phyloP scores from a whole-genome alignment of 78 protist species.

The Diacronema lutheri region DNA sequence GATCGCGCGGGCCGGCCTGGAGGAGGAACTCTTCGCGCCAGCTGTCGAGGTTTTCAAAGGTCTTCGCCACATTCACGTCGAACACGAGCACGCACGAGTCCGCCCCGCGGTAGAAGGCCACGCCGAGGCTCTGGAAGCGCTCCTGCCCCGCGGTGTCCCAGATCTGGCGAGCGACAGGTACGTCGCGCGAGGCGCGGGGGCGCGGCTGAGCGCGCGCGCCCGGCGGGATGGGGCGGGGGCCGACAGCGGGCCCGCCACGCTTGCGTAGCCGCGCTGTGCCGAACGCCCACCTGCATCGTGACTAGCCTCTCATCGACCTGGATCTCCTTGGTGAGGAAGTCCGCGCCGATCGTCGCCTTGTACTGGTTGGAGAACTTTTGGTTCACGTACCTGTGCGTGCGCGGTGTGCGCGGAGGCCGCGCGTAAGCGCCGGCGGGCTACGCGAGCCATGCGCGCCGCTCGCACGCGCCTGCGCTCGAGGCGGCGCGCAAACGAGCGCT shows the following conservation, averaged over 20 bases:
- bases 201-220: too few relatives aligned
- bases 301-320: slow-evolving; percentile 92
- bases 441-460: too few relatives aligned
- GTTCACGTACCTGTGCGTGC: slow-evolving; percentile 77
- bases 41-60: slow-evolving; percentile 91
- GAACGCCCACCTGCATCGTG: slow-evolving; percentile 86
- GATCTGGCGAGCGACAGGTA: too few relatives aligned
- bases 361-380: slow-evolving; percentile 89
- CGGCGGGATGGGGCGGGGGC: too few relatives aligned
- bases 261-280: too few relatives aligned
- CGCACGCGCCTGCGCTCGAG: too few relatives aligned
- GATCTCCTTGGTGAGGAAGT: slow-evolving; percentile 96
- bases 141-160: slow-evolving; percentile 98
- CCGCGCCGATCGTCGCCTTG: slow-evolving; percentile 99
- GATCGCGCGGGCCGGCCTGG: slow-evolving; percentile 91
- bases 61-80: slow-evolving; percentile 91
- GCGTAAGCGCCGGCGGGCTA: too few relatives aligned
- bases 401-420: neutral
- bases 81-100: slow-evolving; percentile 94
- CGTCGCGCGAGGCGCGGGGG: too few relatives aligned
- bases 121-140: slow-evolving; percentile 98
- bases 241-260: too few relatives aligned
- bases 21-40: slow-evolving; percentile 98
- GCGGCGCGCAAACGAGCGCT: too few relatives aligned
- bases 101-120: slow-evolving; percentile 99